Evolutionary conservation across 148 eudicot species (phyloP).

Genomic region (Persicaria maculosa): DNA sequence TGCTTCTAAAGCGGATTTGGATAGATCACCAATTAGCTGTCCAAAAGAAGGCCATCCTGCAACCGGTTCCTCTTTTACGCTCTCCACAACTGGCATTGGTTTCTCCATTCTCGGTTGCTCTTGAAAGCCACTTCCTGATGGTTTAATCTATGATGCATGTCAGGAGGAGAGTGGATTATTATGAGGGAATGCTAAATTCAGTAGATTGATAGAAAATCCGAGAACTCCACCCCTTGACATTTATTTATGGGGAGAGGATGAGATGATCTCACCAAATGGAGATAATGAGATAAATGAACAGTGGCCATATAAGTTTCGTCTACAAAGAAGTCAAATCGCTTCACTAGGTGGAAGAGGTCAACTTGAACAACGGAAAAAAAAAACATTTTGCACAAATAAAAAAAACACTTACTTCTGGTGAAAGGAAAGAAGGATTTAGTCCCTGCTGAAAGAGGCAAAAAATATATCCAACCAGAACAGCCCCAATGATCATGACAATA

Average conservation of each 20-base stretch:
- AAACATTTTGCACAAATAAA: neutral
- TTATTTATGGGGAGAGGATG: neutral
- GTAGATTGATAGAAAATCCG: neutral
- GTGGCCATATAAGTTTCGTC: neutral
- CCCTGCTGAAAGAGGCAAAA: conserved; percentile 14
- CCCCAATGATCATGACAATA: conserved; percentile 18
- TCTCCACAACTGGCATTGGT: conserved; percentile 28
- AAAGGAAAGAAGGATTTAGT: conserved; percentile 9
- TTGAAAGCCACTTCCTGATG: conserved; percentile 23
- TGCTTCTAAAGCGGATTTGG: conserved; percentile 46
- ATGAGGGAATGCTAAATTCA: neutral
- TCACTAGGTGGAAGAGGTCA: neutral
- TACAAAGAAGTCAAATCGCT: neutral
- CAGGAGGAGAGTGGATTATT: conserved; percentile 2
- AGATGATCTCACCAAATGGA: neutral
- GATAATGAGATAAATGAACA: neutral
- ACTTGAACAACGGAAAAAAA: neutral
- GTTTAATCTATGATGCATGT: conserved; percentile 30
- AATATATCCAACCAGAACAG: conserved; percentile 13
- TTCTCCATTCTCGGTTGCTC: conserved; percentile 37
- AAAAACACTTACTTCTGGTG: neutral
- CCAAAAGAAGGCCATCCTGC: conserved; percentile 83
- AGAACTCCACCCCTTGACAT: neutral
- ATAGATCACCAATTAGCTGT: conserved; percentile 53
- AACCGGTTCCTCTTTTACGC: conserved; percentile 40